Base-by-base conservation (phyloP, 2,329 filamentous ascomycete genomes). In the Blumeria graminis region DNA sequence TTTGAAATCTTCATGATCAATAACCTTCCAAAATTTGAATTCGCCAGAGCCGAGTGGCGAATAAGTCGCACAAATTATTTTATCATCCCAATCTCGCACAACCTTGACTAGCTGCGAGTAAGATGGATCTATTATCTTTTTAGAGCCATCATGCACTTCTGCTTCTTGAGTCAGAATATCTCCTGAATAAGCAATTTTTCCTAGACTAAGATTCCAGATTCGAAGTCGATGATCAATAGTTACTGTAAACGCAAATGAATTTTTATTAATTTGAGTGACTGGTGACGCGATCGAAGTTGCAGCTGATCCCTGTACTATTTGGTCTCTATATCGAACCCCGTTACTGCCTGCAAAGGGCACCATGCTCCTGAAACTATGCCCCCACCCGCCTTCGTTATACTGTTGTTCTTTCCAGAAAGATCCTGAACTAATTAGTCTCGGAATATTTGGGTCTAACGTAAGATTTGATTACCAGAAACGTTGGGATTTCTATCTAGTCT, bases 11-110 rank as follows among this genome's bases (percentile, higher is more conserved):
- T 81, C 77, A 61, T 81, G 77, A 16, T 84, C 77, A 56, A 78
- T 77, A n/a, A 80, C 69, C 61, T 71, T 75, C 86, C 89, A 98
- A 66, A 98, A 89, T 68, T 94, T 96, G 74, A 98, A 96, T 65
- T 90, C 83, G 38, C 92, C 85, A 43, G 81, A 78, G 34, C 88
- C 84, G 60, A 92, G 80, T 0, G 92, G 90, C 10, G 89, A 95
- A 68, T 88, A 94, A 8, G 87, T 90, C 39, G 86, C 80, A 56
- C 90, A 77, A 13, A 78, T 67, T 41, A 75, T 71, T 56, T 72
- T 72, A 14, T 77, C 76, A 32, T 72, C 70, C 45, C 66, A 71
- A 43, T 70, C 72, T 13, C 81, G 78, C 56, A 89, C 74, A 16
- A 94, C 72, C 57, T 82, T 81, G 57, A 95, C 74, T 11, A 94